Evolutionary conservation across 73 alveolate genomes (phyloP).

Genomic region (Symbiodinium natans): DNA sequence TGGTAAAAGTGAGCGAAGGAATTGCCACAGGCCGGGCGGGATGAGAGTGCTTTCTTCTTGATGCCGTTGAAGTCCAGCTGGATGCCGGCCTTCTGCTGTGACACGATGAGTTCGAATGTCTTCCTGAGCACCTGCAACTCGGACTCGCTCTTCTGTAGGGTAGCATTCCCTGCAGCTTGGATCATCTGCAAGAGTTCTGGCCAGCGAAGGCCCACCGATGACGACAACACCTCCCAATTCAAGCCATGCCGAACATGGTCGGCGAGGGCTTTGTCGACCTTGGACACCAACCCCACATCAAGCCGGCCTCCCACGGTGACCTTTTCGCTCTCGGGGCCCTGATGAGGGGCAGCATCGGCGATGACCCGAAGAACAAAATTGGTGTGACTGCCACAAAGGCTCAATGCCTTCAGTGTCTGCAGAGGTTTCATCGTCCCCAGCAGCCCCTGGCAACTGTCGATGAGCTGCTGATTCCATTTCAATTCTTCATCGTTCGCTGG

Average conservation of each 20-base stretch:
- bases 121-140: neutral
- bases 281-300: neutral
- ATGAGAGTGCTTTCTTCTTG: neutral
- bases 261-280: neutral
- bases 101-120: neutral
- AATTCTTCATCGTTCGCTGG: neutral
- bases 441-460: neutral
- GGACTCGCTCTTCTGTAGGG: neutral
- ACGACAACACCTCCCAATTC: neutral
- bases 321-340: neutral
- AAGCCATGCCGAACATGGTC: neutral
- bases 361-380: neutral
- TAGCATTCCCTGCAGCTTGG: neutral
- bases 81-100: neutral
- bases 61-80: neutral
- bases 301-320: neutral
- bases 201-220: neutral
- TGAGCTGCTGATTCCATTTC: neutral
- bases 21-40: neutral
- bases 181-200: neutral
- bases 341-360: neutral
- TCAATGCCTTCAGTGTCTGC: neutral
- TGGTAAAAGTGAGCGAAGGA: neutral
- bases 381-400: neutral
- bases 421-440: neutral